Conservation (phyloP, 768 basidiomycete genomes). For the Tricholoma terreum region DNA sequence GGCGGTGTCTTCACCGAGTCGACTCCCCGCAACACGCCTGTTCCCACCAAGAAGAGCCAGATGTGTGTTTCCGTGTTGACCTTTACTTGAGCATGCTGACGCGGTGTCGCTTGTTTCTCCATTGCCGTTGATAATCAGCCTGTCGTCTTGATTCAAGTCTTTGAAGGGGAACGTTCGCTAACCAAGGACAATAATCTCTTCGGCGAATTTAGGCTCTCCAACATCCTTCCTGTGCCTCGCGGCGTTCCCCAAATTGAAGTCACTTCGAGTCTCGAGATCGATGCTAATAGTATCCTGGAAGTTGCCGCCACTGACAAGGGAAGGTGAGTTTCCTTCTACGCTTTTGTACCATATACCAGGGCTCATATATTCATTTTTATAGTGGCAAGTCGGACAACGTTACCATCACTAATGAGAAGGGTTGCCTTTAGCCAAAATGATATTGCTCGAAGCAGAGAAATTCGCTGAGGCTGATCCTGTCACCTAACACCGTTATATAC, state of each 20-base stretch:
- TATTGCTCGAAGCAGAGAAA: constrained; percentile 52
- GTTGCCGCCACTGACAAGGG: constrained; percentile 83
- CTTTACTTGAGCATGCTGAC: not conserved
- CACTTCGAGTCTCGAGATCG: constrained; percentile 87
- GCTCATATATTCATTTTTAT: constrained; percentile 1
- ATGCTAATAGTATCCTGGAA: constrained; percentile 82
- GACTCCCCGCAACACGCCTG: constrained; percentile 48
- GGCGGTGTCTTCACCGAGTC: constrained; percentile 58
- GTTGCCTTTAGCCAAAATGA: constrained; percentile 50
- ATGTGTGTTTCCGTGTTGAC: constrained; percentile 24
- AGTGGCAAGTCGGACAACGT: constrained; percentile 77
- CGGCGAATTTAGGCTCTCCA: constrained; percentile 88
- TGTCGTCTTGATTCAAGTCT: constrained; percentile 87
- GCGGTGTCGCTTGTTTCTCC: constrained; percentile 75
- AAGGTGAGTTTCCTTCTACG: constrained; percentile 60
- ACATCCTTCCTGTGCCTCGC: constrained; percentile 83
- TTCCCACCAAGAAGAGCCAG: constrained; percentile 48
- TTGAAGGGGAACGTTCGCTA: constrained; percentile 83
- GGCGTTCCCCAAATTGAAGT: constrained; percentile 92
- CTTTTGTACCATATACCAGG: not conserved
- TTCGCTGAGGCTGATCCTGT: constrained; percentile 34
- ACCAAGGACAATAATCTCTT: constrained; percentile 91
- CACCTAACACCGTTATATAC: too few species aligned
- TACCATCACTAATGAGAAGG: constrained; percentile 77
- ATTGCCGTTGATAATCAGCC: constrained; percentile 89